Evolutionary conservation across 2,329 filamentous ascomycete species (phyloP).

Genomic region (Gnomoniopsis smithogilvyi): DNA sequence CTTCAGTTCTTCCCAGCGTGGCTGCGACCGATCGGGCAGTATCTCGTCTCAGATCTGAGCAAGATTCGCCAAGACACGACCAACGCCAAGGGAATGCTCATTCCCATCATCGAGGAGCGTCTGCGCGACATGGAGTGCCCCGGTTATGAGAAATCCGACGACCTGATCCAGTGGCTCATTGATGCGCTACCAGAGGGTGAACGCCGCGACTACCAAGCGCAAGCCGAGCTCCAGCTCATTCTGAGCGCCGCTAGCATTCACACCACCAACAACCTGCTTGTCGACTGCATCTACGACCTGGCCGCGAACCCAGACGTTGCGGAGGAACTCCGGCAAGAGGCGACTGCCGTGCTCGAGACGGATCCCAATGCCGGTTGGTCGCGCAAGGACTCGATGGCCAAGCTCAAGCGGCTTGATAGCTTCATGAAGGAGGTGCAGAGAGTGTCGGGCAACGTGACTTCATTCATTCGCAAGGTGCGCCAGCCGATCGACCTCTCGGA

Average conservation of each 20-base stretch:
- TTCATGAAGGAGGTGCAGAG: constrained; percentile 45
- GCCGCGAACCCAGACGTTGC: constrained; percentile 45
- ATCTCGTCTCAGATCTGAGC: constrained; percentile 43
- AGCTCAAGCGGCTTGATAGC: constrained; percentile 44
- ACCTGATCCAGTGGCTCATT: constrained; percentile 43
- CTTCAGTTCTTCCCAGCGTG: constrained; percentile 51
- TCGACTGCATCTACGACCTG: constrained; percentile 49
- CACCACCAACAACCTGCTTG: constrained; percentile 41
- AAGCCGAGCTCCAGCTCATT: constrained; percentile 42
- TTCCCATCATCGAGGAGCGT: constrained; percentile 44
- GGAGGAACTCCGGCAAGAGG: constrained; percentile 47
- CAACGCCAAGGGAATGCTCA: constrained; percentile 39
- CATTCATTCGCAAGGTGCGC: constrained; percentile 44
- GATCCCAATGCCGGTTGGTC: constrained; percentile 34
- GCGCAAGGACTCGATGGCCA: constrained; percentile 40
- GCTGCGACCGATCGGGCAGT: constrained; percentile 44
- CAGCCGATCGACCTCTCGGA: constrained; percentile 43
- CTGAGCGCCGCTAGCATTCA: constrained; percentile 43
- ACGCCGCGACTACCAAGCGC: constrained; percentile 33
- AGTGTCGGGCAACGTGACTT: constrained; percentile 39
- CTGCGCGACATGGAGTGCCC: constrained; percentile 37
- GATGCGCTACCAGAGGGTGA: constrained; percentile 37
- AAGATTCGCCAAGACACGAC: constrained; percentile 42
- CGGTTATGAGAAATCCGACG: constrained; percentile 36
- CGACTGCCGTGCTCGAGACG: constrained; percentile 36